Conservation (phyloP, 2,329 filamentous ascomycete species). For the Aspergillaceae sp. region DNA sequence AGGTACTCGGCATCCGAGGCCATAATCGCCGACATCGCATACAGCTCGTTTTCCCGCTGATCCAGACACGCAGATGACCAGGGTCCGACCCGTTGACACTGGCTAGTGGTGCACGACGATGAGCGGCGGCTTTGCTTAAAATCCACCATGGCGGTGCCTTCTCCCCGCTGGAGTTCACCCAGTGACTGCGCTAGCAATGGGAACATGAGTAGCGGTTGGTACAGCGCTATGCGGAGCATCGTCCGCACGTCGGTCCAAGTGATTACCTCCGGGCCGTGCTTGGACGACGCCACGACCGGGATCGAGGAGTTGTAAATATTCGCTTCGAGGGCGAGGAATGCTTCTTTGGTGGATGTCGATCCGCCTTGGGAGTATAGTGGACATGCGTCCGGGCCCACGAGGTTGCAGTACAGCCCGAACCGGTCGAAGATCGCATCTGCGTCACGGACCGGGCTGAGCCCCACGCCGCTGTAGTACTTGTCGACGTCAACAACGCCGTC, state of each 20-base stretch:
- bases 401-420: conserved; percentile 26
- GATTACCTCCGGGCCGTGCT: conserved; percentile 26
- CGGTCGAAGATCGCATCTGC: conserved; percentile 29
- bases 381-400: conserved; percentile 18
- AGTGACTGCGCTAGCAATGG: conserved; percentile 19
- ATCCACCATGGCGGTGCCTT: conserved; percentile 21
- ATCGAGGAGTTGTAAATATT: conserved; percentile 19
- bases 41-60: conserved; percentile 18
- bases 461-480: conserved; percentile 23
- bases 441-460: conserved; percentile 20
- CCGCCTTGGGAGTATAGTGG: conserved; percentile 23
- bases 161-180: conserved; percentile 15
- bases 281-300: conserved; percentile 20
- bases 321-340: conserved; percentile 17
- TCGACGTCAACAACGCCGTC: conserved; percentile 31
- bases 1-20: conserved; percentile 24
- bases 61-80: conserved; percentile 23
- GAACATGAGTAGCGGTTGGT: conserved; percentile 24
- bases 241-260: conserved; percentile 28
- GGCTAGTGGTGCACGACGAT: conserved; percentile 18
- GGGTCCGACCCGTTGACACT: conserved; percentile 21
- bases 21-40: conserved; percentile 23
- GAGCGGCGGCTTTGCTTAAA: conserved; percentile 21
- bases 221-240: conserved; percentile 22
- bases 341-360: conserved; percentile 18